phyloP scores from a whole-genome alignment of 1,284 basidiomycete genomes.

The Ustilago shanxiensis region DNA sequence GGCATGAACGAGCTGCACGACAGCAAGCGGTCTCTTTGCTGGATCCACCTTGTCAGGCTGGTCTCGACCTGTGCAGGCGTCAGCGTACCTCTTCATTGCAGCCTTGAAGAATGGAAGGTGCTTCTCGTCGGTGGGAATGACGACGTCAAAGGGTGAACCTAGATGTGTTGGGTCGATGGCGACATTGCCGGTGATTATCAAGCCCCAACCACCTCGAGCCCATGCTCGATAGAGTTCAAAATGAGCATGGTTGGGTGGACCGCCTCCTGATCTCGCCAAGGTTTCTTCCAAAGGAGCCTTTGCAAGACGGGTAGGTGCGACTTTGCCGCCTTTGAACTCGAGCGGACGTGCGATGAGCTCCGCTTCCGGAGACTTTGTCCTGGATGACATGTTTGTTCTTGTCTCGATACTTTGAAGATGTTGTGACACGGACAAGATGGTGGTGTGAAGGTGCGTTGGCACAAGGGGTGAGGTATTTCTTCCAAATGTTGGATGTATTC shows the following conservation, averaged over 20 bases:
- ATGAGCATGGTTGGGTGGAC: slow-evolving; percentile 72
- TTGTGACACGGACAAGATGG: not conserved
- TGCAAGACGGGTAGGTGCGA: slow-evolving; percentile 73
- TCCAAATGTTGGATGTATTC: too few species aligned
- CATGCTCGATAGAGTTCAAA: slow-evolving; percentile 81
- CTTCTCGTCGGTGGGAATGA: slow-evolving; percentile 74
- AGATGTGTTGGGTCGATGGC: slow-evolving; percentile 81
- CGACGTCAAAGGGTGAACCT: slow-evolving; percentile 83
- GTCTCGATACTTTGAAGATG: not conserved
- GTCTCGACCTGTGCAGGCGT: slow-evolving; percentile 52
- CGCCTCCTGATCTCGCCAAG: slow-evolving; percentile 58
- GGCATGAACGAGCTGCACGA: slow-evolving; percentile 86
- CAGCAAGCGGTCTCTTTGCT: slow-evolving; percentile 63
- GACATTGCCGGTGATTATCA: slow-evolving; percentile 88
- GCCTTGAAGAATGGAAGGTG: slow-evolving; percentile 64
- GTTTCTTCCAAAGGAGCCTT: slow-evolving; percentile 71
- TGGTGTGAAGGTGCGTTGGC: not conserved
- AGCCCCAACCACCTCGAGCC: slow-evolving; percentile 85
- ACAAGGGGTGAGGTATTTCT: not conserved
- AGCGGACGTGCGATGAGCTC: slow-evolving; percentile 72
- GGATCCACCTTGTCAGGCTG: slow-evolving; percentile 67
- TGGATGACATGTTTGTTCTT: slow-evolving; percentile 16
- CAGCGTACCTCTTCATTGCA: slow-evolving; percentile 58
- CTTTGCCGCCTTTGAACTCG: slow-evolving; percentile 75
- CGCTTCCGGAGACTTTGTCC: slow-evolving; percentile 24